These are phyloP conservation scores for Solanum sparsipilum DNA, from an alignment of 257 asterid species.

Conservation along the genomic window DNA sequence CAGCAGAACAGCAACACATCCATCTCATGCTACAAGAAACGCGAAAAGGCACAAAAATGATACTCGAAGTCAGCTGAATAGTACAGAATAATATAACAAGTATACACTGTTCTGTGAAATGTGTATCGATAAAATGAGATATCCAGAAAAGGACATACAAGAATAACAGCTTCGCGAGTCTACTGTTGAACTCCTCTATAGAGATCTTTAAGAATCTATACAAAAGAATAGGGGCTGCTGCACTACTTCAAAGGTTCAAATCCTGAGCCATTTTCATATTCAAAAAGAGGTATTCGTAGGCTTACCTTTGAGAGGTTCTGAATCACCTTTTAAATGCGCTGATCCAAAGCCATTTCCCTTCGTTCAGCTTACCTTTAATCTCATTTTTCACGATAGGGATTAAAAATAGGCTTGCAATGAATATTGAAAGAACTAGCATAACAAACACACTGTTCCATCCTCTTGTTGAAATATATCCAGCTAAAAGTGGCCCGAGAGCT, in stretches of 20 bases:
- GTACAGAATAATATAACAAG: not conserved
- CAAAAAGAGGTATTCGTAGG: not conserved
- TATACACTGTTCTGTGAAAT: not conserved
- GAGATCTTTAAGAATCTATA: not conserved
- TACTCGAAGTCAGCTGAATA: not conserved
- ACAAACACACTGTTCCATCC: constrained; percentile 91
- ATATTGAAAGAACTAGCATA: constrained; percentile 58
- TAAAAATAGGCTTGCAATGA: constrained; percentile 44
- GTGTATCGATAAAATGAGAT: not conserved
- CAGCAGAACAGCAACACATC: not conserved
- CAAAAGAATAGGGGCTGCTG: not conserved
- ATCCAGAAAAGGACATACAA: not conserved
- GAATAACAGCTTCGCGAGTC: not conserved
- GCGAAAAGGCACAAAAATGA: not conserved
- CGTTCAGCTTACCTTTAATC: constrained; percentile 41
- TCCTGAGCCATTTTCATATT: not conserved
- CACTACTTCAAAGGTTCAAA: not conserved
- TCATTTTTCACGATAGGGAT: constrained; percentile 53
- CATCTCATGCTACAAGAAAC: not conserved
- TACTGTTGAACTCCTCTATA: not conserved
- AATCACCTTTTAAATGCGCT: constrained; percentile 10
- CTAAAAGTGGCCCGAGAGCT: constrained; percentile 87
- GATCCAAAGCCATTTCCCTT: constrained; percentile 75
- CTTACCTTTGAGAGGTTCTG: not conserved
- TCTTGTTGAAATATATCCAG: constrained; percentile 81